phyloP scores from a whole-genome alignment of 2,329 filamentous ascomycete genomes.

The Aspergillus jensenii region DNA sequence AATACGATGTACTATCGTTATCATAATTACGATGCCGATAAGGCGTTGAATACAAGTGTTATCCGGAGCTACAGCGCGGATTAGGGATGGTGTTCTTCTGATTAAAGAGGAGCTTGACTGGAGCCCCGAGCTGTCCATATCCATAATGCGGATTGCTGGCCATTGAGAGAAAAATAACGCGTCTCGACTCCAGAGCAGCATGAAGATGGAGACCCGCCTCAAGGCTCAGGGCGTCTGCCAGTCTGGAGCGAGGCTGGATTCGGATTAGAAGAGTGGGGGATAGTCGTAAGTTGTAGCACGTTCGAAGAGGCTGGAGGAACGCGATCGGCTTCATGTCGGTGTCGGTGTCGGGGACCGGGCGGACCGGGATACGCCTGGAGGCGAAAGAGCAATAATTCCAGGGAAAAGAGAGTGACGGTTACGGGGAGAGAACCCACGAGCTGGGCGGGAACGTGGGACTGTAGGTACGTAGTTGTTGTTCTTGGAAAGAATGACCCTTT shows the following conservation, averaged over 20 bases:
- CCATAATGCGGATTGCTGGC: slow-evolving; percentile 3
- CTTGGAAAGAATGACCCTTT: background rate
- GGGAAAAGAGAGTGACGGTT: background rate
- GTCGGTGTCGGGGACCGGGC: background rate
- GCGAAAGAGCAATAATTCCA: too few species aligned
- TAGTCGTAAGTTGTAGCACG: slow-evolving; percentile 10
- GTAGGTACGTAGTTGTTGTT: background rate
- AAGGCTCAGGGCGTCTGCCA: background rate
- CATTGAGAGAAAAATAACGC: slow-evolving; percentile 22
- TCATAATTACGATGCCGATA: too few species aligned
- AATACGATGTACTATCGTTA: too few species aligned
- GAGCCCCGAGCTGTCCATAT: background rate
- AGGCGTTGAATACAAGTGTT: too few species aligned
- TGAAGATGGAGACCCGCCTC: slow-evolving; percentile 13
- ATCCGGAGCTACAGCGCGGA: background rate
- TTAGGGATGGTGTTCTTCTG: background rate
- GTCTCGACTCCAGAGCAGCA: slow-evolving; percentile 7
- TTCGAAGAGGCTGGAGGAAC: background rate
- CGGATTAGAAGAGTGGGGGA: slow-evolving; percentile 4
- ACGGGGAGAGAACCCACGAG: background rate
- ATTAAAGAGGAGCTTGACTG: slow-evolving; percentile 6
- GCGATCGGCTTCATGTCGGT: background rate
- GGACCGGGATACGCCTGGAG: background rate
- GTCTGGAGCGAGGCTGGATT: background rate
- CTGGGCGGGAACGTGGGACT: background rate